phyloP scores from a whole-genome alignment of 345 rosid species.

The Melaleuca quinquenervia region DNA sequence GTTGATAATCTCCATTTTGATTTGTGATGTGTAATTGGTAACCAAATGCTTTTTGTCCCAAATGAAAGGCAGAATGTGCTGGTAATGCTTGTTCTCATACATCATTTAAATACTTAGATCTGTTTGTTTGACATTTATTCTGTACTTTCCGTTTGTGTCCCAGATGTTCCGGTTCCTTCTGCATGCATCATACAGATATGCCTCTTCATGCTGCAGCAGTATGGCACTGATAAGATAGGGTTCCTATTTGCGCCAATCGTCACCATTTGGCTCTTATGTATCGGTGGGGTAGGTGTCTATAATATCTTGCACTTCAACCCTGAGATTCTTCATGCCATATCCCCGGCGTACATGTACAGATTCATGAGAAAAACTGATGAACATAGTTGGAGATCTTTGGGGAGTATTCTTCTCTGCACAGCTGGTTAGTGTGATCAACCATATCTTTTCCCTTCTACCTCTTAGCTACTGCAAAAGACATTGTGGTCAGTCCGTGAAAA shows the following conservation, averaged over 20 bases:
- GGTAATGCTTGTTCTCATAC: neutral
- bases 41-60: neutral
- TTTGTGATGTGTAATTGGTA: neutral
- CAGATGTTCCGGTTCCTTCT: constrained; percentile 45
- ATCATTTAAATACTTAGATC: neutral
- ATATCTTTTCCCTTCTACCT: neutral
- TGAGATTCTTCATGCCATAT: constrained; percentile 22
- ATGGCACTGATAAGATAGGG: constrained; percentile 41
- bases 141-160: neutral
- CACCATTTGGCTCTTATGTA: constrained; percentile 41
- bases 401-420: constrained; percentile 42
- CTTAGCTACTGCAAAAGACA: neutral
- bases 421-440: constrained; percentile 30
- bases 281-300: constrained; percentile 38
- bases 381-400: constrained; percentile 31
- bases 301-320: constrained; percentile 22
- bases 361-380: constrained; percentile 15
- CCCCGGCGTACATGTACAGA: constrained; percentile 32
- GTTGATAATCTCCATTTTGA: neutral
- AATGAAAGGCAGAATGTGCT: neutral
- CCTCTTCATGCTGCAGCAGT: constrained; percentile 53
- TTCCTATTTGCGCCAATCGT: constrained; percentile 40
- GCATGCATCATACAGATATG: constrained; percentile 45
- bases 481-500: neutral
- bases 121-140: neutral